Evolutionary conservation across 2,329 filamentous ascomycete species (phyloP).

Genomic region (Xylaria sp.): DNA sequence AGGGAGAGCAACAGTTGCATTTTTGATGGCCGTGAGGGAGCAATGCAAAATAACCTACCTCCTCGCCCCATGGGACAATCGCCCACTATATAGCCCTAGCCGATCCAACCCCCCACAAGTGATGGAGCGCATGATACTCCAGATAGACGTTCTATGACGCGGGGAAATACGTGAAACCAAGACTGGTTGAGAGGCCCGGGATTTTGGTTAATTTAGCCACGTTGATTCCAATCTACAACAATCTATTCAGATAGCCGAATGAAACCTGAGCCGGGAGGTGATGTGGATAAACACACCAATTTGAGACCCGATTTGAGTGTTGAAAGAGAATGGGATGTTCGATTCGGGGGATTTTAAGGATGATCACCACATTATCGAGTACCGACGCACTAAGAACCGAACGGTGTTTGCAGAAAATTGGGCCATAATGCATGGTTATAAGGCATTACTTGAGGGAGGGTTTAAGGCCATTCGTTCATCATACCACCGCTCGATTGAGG

Average conservation of each 20-base stretch:
- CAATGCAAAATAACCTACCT: neutral
- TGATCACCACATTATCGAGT: neutral
- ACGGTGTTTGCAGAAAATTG: neutral
- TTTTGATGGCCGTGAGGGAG: conserved; percentile 21
- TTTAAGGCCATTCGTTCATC: neutral
- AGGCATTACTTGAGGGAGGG: neutral
- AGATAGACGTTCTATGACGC: conserved; percentile 25
- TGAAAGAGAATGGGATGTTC: neutral
- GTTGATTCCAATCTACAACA: conserved; percentile 30
- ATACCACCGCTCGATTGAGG: neutral
- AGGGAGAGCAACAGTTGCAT: conserved; percentile 41
- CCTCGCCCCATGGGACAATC: neutral
- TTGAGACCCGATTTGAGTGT: conserved; percentile 3
- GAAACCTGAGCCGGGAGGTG: conserved; percentile 31
- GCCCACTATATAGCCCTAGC: conserved; percentile 12
- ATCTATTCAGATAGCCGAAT: conserved; percentile 36
- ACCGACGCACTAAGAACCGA: neutral
- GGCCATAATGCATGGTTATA: neutral
- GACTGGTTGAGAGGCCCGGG: conserved; percentile 13
- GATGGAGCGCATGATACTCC: neutral
- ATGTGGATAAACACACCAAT: conserved; percentile 25
- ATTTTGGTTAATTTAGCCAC: conserved; percentile 35
- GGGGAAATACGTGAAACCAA: conserved; percentile 32
- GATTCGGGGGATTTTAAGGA: neutral
- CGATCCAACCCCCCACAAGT: neutral